Base-by-base conservation (phyloP, 2,329 filamentous ascomycete species). In the Neonectria ditissima region DNA sequence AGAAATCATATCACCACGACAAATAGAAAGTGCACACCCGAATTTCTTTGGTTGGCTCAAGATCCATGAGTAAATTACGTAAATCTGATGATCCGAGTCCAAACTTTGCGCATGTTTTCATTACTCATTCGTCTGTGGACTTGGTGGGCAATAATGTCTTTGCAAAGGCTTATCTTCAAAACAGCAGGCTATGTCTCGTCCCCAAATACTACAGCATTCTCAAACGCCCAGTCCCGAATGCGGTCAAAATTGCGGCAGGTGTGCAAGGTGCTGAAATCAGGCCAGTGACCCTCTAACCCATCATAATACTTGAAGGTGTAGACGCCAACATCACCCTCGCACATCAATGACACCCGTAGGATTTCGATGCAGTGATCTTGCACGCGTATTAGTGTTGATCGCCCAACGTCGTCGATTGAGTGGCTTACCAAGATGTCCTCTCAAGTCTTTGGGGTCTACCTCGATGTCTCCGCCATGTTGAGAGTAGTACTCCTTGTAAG, bases 201-300 rank as follows among this genome's bases (percentile, higher is more conserved):
- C 0, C 74, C 75, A 66, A 77, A 81, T 1, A 78, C 75, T 4
- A 86, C 84, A 0, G 82, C 83, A 65, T 87, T 79, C 44, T 86
- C 81, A 50, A 84, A 75, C 0, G 83, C 85, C 85, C 85, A 87
- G 28, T 83, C 75, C 39, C 80, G 76, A 61, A 87, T 80, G 24
- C 74, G 79, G 59, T 86, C 80, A 61, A 86, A 87, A 68, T 87
- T 85, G 34, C 85, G 77, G 72, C 85, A 87, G 8, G 81, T 83
- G 66, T 87, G 84, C 34, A 80, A 77, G 4, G 84, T 84, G 72
- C 82, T 83, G 50, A 86, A 85, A 71, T 87, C 81, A 3, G 84
- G 84, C 85, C 84, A 87, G 63, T 84, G 82, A 47, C 83, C 80
- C 62, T 81, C 78, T 57, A 79, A 74, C 53, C 83, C 82, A 0